A percentile compares a stretch with the other conserved stretches of the same genome.
phyloP scores from a whole-genome alignment of 1,284 basidiomycete genomes.

The Fomes fomentarius region DNA sequence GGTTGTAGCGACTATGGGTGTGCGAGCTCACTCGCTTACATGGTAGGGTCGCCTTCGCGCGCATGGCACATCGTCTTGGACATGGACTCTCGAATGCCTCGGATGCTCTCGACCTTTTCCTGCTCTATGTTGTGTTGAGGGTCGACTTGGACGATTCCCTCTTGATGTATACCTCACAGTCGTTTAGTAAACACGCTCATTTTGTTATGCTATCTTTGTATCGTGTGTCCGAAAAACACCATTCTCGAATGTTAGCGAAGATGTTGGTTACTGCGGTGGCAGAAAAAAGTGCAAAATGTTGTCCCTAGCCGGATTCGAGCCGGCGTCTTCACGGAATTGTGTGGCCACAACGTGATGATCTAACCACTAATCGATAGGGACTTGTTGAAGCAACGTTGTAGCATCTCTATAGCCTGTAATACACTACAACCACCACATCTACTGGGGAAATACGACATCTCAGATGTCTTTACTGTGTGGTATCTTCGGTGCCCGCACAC shows the following conservation, averaged over 20 bases:
- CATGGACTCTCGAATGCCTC: neutral
- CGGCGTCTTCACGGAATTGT: slow-evolving; percentile 30
- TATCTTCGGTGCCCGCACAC: neutral
- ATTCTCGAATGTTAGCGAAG: too few species aligned
- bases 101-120: neutral
- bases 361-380: slow-evolving; percentile 31
- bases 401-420: neutral
- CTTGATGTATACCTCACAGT: slow-evolving; percentile 23
- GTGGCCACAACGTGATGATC: slow-evolving; percentile 29
- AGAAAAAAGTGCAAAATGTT: neutral
- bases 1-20: neutral
- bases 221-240: neutral
- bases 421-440: neutral
- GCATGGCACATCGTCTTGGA: neutral
- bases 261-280: neutral
- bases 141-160: slow-evolving; percentile 11
- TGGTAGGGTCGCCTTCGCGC: neutral
- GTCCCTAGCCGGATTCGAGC: slow-evolving; percentile 30
- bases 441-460: too few species aligned
- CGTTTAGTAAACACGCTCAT: slow-evolving; percentile 23
- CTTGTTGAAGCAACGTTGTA: neutral
- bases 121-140: neutral
- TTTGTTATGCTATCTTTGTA: neutral
- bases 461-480: too few species aligned
- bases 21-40: neutral